Percentiles rank a stretch among this genome's conserved stretches.
phyloP scores from a whole-genome alignment of 83 land plant species.

The Diphasiastrum complanatum region DNA sequence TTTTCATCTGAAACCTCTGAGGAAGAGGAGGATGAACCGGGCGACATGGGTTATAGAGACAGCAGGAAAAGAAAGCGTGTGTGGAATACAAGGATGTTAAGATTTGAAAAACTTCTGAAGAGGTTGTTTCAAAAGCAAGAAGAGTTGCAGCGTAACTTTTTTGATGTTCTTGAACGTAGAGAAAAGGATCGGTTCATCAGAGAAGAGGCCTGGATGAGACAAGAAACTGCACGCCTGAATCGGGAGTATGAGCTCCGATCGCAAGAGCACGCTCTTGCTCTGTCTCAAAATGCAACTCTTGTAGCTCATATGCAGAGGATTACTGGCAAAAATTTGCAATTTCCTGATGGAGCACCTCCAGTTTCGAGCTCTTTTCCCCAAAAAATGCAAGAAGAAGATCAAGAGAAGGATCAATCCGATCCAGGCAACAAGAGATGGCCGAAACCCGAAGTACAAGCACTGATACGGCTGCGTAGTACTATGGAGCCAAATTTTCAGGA shows the following conservation, averaged over 20 bases:
- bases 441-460: constrained; percentile 14
- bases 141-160: too few relatives aligned
- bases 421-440: constrained; percentile 20
- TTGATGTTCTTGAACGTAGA: too few relatives aligned
- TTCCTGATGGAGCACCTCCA: not conserved
- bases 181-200: too few relatives aligned
- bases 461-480: constrained; percentile 7
- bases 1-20: constrained; percentile 7
- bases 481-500: constrained; percentile 13
- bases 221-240: too few relatives aligned
- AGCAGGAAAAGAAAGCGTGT: not conserved
- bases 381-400: constrained; percentile 2
- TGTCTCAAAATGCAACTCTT: not conserved
- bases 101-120: too few relatives aligned
- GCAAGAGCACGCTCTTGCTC: constrained; percentile 4
- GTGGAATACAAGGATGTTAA: too few relatives aligned
- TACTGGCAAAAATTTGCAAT: not conserved
- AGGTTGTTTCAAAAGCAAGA: too few relatives aligned
- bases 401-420: constrained; percentile 8
- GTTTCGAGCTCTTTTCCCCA: not conserved
- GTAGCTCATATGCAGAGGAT: constrained; percentile 6
- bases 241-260: not conserved
- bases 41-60: not conserved
- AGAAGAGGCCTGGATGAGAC: too few relatives aligned
- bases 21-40: constrained; percentile 1